These are phyloP conservation scores for Cladosporium sp. DNA, from an alignment of 2,329 filamentous ascomycete species.

Conservation along the genomic window DNA sequence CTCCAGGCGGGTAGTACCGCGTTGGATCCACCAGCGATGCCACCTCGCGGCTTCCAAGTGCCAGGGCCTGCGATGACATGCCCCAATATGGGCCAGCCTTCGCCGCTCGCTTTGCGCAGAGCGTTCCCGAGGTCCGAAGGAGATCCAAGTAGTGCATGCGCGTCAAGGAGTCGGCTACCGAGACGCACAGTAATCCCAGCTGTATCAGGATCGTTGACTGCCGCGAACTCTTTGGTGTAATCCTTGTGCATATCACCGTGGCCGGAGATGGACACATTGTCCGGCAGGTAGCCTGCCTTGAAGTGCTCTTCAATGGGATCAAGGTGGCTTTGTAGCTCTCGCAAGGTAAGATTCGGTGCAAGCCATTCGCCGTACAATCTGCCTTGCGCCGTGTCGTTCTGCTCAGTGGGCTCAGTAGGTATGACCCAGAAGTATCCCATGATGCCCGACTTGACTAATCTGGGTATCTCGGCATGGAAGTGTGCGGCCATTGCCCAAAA, in stretches of 20 bases:
- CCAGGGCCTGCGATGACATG: slow-evolving; percentile 15
- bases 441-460: slow-evolving; percentile 8
- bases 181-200: slow-evolving; percentile 11
- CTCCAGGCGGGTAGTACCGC: slow-evolving; percentile 20
- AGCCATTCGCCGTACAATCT: slow-evolving; percentile 5
- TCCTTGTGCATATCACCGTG: not conserved
- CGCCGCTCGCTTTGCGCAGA: not conserved
- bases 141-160: slow-evolving; percentile 2
- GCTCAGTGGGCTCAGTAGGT: not conserved
- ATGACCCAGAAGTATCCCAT: slow-evolving; percentile 14
- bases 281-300: not conserved
- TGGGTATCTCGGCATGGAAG: slow-evolving; percentile 11
- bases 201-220: not conserved
- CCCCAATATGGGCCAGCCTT: not conserved
- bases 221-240: slow-evolving; percentile 3
- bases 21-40: slow-evolving; percentile 15
- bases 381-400: not conserved
- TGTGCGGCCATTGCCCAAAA: slow-evolving; percentile 14
- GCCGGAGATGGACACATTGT: not conserved
- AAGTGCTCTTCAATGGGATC: slow-evolving; percentile 5
- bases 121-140: not conserved
- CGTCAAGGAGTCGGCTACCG: slow-evolving; percentile 12
- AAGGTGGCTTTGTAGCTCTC: not conserved
- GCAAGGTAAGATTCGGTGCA: not conserved
- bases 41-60: not conserved